phyloP scores from a whole-genome alignment of 257 asterid species.

The Solanum pimpinellifolium region DNA sequence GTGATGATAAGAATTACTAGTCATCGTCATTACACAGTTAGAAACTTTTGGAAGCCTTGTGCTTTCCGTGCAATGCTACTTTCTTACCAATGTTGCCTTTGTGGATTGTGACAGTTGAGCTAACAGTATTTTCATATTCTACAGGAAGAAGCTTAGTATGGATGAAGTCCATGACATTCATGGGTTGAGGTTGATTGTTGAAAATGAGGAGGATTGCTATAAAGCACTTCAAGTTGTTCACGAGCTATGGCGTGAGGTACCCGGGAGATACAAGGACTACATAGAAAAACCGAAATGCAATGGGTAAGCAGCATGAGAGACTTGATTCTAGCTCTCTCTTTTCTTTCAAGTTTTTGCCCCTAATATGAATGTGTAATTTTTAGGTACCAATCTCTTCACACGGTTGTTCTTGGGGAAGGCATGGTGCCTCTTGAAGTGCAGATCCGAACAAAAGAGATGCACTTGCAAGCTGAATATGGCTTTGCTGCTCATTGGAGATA shows the following conservation, averaged over 20 bases:
- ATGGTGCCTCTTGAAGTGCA: conserved; percentile 90
- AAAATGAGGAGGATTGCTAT: conserved; percentile 82
- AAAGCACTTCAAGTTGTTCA: conserved; percentile 68
- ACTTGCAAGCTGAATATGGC: conserved; percentile 96
- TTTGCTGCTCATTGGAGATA: conserved; percentile 97
- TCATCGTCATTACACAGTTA: background rate
- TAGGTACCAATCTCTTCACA: conserved; percentile 89
- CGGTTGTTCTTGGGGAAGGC: conserved; percentile 66
- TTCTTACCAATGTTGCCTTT: background rate
- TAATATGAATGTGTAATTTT: conserved; percentile 1
- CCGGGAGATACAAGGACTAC: conserved; percentile 90
- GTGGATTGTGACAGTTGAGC: background rate
- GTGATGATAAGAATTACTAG: background rate
- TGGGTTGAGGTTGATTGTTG: conserved; percentile 85
- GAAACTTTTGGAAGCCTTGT: background rate
- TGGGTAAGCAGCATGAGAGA: conserved; percentile 40
- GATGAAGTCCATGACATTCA: conserved; percentile 89
- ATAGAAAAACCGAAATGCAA: conserved; percentile 64
- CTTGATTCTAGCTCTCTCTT: background rate
- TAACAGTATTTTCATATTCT: conserved; percentile 1
- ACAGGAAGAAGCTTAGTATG: conserved; percentile 80
- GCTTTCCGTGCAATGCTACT: background rate
- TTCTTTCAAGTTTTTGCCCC: background rate
- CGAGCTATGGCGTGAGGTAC: conserved; percentile 70
- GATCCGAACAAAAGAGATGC: conserved; percentile 94